Base-by-base conservation (phyloP, 2,329 filamentous ascomycete species). In the Salinomyces thailandicus region DNA sequence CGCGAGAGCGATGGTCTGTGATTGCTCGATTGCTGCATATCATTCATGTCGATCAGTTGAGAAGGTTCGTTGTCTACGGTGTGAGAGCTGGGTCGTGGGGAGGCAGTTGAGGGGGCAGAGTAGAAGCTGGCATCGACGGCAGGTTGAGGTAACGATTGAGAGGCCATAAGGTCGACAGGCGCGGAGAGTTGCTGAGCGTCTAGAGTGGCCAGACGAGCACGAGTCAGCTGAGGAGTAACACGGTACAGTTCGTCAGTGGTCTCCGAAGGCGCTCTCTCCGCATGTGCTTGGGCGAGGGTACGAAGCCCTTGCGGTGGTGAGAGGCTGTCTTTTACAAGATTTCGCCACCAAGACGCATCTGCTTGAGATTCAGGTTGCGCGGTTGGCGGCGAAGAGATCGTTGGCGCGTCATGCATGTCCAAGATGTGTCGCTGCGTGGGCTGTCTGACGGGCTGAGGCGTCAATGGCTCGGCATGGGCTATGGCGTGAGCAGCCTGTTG, bases 161-260 rank as follows among this genome's bases (percentile, higher is more conserved):
- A 11, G 8, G 20, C 20, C n/a, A n/a, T 26, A 17, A 17, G 22
- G 22, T 26, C 22, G 9, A n/a, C 9, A 26, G 22, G 22, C n/a
- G 22, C n/a, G n/a, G n/a, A n/a, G 20, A 24, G 15, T 12, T 38
- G 43, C 29, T 47, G 44, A 5, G 45, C 46, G 13, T 50, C 41
- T 24, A 44, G 39, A 6, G 42, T 43, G 9, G 54, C 54, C 13
- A 56, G 51, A 16, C 49, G 44, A 18, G 54, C 55, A 18, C 48
- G 49, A 13, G 54, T 57, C 9, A 57, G 46, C 28, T 55, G 40
- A 4, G 56, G 56, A 8, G 56, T 58, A 11, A 55, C 40, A 12
- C 49, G 43, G 37, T 59, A 59, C 6, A 59, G 47, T 22, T 58
- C 55, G 22, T 53, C 51, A 5, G 41, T 34, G 8, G 29, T 18